Evolutionary conservation across 2,329 filamentous ascomycete species (phyloP), one percentile per base, ranked within the genome.

Genomic region (Taxawa tesnikishii): DNA sequence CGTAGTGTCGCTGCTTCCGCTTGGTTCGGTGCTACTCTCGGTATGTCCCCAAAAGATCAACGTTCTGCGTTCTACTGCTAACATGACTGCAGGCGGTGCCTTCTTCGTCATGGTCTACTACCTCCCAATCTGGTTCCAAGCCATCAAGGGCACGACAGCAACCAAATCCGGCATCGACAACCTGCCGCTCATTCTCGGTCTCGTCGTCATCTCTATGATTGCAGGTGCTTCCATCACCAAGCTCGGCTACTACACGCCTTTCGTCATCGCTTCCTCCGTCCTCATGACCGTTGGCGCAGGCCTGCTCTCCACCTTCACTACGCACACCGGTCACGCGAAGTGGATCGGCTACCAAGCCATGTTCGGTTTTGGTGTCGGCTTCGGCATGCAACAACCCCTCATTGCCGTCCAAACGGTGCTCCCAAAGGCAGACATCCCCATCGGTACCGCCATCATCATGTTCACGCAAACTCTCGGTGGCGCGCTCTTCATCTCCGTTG

Each of bases 81-180:
- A n/a, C n/a, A n/a, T n/a, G n/a, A n/a, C n/a, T n/a, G n/a, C n/a
- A n/a, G n/a, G 60, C 12, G 59, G 53, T 7, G 41, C 51, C n/a
- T 65, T 65, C 48, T 64, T 64, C 48, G 39, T 63, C 40, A 44
- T 63, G 28, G 52, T 60, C 26, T 65, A 62, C 49, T 65, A 59
- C 42, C 46, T 65, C n/a, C 51, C 58, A 44, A 37, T 65, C 58
- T 52, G 64, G 60, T 63, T 67, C 59, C 56, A 66, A 41, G 61
- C 62, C 11, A 62, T 67, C 49, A 62, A 66, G 39, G 60, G 60
- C 6, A 57, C 51, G 1, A 54, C 53, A 0, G 62, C 63, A 4
- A 58, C 58, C 16, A 60, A 63, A 29, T 65, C 62, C 15, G 63
- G 63, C 13, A 65, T 67, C 41, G 60, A 61, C 53, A 65, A 63